phyloP scores from a whole-genome alignment of 169 alveolate species.

The Babesia divergens region DNA sequence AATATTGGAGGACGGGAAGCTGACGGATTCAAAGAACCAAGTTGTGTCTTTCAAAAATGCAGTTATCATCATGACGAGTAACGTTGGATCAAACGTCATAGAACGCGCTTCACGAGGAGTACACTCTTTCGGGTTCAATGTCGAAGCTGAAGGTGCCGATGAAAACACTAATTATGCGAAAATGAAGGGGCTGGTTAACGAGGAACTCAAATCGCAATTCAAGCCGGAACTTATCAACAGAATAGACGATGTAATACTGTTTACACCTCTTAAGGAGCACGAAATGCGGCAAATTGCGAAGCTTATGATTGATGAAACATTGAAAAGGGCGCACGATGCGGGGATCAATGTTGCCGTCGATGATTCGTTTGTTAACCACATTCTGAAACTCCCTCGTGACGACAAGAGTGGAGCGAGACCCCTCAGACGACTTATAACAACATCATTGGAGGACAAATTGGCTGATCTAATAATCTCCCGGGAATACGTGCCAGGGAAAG shows the following conservation, averaged over 20 bases:
- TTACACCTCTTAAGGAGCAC: slow-evolving; percentile 65
- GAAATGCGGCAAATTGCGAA: slow-evolving; percentile 57
- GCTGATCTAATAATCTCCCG: slow-evolving; percentile 40
- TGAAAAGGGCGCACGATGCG: slow-evolving; percentile 37
- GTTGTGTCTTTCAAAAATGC: slow-evolving; percentile 82
- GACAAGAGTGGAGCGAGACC: slow-evolving; percentile 64
- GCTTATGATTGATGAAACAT: slow-evolving; percentile 65
- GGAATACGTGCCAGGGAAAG: slow-evolving; percentile 26
- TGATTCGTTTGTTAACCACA: slow-evolving; percentile 37
- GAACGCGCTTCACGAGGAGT: slow-evolving; percentile 46
- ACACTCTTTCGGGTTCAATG: slow-evolving; percentile 48
- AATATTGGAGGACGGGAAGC: slow-evolving; percentile 78
- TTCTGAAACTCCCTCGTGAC: slow-evolving; percentile 60
- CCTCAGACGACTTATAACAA: slow-evolving; percentile 58
- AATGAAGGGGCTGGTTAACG: slow-evolving; percentile 38
- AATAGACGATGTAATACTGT: slow-evolving; percentile 72
- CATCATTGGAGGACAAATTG: slow-evolving; percentile 40
- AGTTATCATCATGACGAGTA: slow-evolving; percentile 83
- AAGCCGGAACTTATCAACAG: slow-evolving; percentile 77
- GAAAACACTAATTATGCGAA: neutral
- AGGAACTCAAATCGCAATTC: slow-evolving; percentile 60
- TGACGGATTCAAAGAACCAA: slow-evolving; percentile 83
- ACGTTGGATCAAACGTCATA: slow-evolving; percentile 77
- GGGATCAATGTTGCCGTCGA: slow-evolving; percentile 44
- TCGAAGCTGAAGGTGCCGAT: neutral